These are phyloP conservation scores for Phytophthora syringae DNA, from an alignment of 352 stramenopile genomes.

Conservation along the genomic window DNA sequence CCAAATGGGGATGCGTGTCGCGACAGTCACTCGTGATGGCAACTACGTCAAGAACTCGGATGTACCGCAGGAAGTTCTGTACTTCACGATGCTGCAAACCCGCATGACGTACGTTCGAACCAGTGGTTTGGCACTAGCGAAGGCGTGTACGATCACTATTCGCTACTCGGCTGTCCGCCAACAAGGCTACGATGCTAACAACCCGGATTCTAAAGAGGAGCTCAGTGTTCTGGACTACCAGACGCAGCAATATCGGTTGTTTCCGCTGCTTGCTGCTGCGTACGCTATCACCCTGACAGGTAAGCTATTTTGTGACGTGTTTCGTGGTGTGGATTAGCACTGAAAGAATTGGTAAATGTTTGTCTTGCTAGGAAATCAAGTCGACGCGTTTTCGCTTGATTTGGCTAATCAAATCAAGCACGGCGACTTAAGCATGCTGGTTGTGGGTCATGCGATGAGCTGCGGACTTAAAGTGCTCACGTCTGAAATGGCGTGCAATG, in stretches of 20 bases:
- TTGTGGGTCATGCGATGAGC: slow-evolving; percentile 63
- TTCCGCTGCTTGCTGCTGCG: slow-evolving; percentile 91
- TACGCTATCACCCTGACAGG: slow-evolving; percentile 90
- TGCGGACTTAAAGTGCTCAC: slow-evolving; percentile 69
- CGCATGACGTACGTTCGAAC: slow-evolving; percentile 73
- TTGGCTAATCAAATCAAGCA: slow-evolving; percentile 53
- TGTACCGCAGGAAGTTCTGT: slow-evolving; percentile 62
- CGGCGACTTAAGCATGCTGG: slow-evolving; percentile 50
- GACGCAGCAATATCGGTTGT: slow-evolving; percentile 95
- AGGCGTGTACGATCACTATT: slow-evolving; percentile 92
- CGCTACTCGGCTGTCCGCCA: slow-evolving; percentile 94
- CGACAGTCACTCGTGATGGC: slow-evolving; percentile 61
- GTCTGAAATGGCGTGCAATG: slow-evolving; percentile 55
- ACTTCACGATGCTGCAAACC: slow-evolving; percentile 86
- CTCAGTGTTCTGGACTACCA: slow-evolving; percentile 95
- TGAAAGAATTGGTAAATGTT: not conserved
- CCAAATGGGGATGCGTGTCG: slow-evolving; percentile 69
- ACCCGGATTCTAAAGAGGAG: slow-evolving; percentile 65
- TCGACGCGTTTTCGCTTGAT: slow-evolving; percentile 54
- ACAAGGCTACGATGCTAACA: slow-evolving; percentile 83
- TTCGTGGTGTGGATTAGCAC: not conserved
- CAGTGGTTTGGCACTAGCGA: slow-evolving; percentile 65
- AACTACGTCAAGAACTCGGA: slow-evolving; percentile 66
- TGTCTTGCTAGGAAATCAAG: slow-evolving; percentile 45
- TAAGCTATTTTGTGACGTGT: slow-evolving; percentile 6